Evolutionary conservation across 2,329 filamentous ascomycete genomes (phyloP), one percentile per base, ranked within the genome.

Genomic region (Pseudogymnoascus sp.): DNA sequence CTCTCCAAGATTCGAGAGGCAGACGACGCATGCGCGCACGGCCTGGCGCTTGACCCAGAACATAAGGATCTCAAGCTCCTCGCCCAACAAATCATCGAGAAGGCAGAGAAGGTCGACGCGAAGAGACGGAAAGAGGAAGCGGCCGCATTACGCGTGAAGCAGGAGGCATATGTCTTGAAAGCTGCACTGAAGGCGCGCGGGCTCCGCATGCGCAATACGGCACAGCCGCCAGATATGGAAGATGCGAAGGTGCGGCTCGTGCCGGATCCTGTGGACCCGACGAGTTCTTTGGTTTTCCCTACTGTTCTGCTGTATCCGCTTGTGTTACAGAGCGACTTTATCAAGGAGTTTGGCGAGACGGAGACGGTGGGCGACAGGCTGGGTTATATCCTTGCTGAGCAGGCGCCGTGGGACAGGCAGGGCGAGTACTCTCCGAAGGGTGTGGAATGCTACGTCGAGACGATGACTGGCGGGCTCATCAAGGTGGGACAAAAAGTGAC

Each of bases 371-470:
- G 80, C 6, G 86, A 93, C 67, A 92, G 97, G 74, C 78, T 99
- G 59, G 79, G 80, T 3, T 96, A 97, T 70, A 87, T 97, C 8
- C 84, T 99, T 63, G 65, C 64, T 3, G 65, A 68, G 36, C 93
- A 92, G 2, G 75, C 92, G 69, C 91, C 92, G 10, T 99, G 94
- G 94, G 94, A 97, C 69, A 70, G 74, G 13, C 77, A 81, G 64
- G 75, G 80, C 1, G 85, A 85, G 69, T 97, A 96, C 74, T 82
- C 77, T 0, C 68, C 80, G 1, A 78, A 79, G 0, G 78, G 75
- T 0, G 90, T 96, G 4, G 92, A 96, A 68, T 94, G 90, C 70
- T 97, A 90, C 74, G 88, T 96, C 79, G 92, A 97, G 78, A 97
- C 92, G 0, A 76, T 76, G 3, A 78, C 80, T 0, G 92, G 92